Percentiles rank a stretch among this genome's conserved stretches.
These are phyloP conservation scores for Suhomyces vadensis DNA, from an alignment of 805 yeast species.

Conservation along the genomic window DNA sequence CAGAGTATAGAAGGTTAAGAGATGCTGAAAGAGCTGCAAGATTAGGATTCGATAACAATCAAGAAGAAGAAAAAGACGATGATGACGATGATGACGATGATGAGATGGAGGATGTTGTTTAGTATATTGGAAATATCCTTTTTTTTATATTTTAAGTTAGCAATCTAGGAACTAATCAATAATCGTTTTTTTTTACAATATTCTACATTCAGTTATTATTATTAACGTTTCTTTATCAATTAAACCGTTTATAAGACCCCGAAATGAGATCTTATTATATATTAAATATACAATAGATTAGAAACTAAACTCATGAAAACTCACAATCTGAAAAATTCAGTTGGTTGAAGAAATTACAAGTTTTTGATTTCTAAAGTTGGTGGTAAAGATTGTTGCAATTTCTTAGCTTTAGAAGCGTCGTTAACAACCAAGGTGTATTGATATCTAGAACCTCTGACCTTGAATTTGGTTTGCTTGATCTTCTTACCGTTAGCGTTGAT, in stretches of 20 bases:
- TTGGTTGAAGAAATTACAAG: constrained; percentile 33
- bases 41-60: constrained; percentile 50
- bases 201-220: not conserved
- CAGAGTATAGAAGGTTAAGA: constrained; percentile 79
- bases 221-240: constrained; percentile 1
- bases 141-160: not conserved
- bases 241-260: constrained; percentile 9
- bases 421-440: constrained; percentile 93
- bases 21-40: constrained; percentile 75
- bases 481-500: constrained; percentile 78
- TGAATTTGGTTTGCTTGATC: constrained; percentile 95
- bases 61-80: constrained; percentile 42
- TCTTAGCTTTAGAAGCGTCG: constrained; percentile 96
- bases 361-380: constrained; percentile 77
- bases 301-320: constrained; percentile 9
- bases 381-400: constrained; percentile 96
- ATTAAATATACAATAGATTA: constrained; percentile 13
- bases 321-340: constrained; percentile 4
- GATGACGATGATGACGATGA: constrained; percentile 71
- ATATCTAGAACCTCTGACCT: constrained; percentile 94
- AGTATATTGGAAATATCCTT: constrained; percentile 8
- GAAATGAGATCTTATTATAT: constrained; percentile 8
- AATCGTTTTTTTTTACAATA: constrained; percentile 3
- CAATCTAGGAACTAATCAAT: not conserved
- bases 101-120: constrained; percentile 76